Conservation (phyloP, 768 basidiomycete genomes). For the Cubamyces lactineus region DNA sequence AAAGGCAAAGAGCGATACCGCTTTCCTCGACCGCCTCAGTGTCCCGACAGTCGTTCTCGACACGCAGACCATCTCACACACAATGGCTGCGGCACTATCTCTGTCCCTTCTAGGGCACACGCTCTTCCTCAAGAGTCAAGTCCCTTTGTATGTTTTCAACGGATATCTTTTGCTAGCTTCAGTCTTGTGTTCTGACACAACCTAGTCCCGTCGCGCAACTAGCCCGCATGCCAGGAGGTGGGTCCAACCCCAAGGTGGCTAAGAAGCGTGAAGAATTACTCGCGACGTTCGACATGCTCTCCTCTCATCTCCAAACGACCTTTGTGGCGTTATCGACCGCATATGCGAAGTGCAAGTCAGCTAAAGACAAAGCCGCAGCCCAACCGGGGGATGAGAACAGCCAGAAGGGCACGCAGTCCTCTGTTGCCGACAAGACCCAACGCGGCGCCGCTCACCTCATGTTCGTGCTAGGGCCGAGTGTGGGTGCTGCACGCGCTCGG, state of each 20-base stretch:
- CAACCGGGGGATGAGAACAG: background rate
- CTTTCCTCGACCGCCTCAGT: constrained; percentile 14
- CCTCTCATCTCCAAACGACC: constrained; percentile 75
- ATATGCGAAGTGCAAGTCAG: constrained; percentile 43
- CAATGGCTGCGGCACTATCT: constrained; percentile 66
- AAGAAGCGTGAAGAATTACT: constrained; percentile 68
- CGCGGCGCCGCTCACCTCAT: constrained; percentile 53
- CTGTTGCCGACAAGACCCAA: background rate
- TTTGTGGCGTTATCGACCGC: constrained; percentile 75
- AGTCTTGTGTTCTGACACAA: background rate
- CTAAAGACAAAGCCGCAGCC: constrained; percentile 5
- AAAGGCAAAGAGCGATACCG: background rate
- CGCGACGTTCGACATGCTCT: constrained; percentile 67
- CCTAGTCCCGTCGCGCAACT: constrained; percentile 69
- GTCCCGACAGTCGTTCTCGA: constrained; percentile 53
- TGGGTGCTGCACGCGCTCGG: constrained; percentile 60
- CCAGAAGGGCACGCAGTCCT: background rate
- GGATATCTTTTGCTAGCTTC: background rate
- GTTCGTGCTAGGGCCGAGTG: constrained; percentile 67
- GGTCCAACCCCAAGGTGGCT: constrained; percentile 52
- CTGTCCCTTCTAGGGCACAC: constrained; percentile 67
- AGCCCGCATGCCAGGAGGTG: constrained; percentile 51
- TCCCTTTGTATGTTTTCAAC: constrained; percentile 65
- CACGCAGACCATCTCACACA: constrained; percentile 53
- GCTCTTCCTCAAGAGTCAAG: constrained; percentile 76